Evolutionary conservation across 2,329 filamentous ascomycete genomes (phyloP), one percentile per base, ranked within the genome.

Genomic region (Phaeoacremonium minimum): DNA sequence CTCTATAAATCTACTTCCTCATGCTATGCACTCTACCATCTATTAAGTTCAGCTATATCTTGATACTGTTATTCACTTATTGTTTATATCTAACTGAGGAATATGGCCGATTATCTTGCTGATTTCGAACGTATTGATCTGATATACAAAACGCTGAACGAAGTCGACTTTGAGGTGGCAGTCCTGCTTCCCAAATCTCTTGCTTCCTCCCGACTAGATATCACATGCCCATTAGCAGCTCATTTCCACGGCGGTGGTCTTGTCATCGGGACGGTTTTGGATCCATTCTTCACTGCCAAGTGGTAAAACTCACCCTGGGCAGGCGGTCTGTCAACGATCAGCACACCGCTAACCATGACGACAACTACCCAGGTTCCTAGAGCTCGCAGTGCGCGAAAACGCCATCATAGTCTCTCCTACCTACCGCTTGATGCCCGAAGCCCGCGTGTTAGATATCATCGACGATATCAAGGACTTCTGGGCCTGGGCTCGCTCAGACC

Each of bases 391-490:
- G 2, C 43, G 50, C 17, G 57, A 63, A 33, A 48, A 48, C 12
- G 66, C 71, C n/a, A 62, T 75, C 30, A 53, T 68, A 17, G 46
- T 75, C 6, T 53, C 61, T 2, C 64, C 69, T 1, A 66, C 72
- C 48, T 71, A 77, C 53, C 69, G 71, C 7, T 62, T 76, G 4
- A 42, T 71, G n/a, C 71, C 72, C 15, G 70, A 74, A 40, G 55
- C 64, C 36, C 66, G 38, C 15, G 66, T 67, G 20, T 32, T 52
- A 4, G 65, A 75, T 13, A 67, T 73, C 38, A 55, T 73, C 16
- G 47, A 60, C 6, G 72, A 76, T 45, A 41, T 75, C 1, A 36
- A 51, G 7, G 64, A 70, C 42, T 69, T 73, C 47, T 75, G 66
- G 66, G 42, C 41, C 5, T 75, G 71, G 71, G 44, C 70, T 9